Conservation (phyloP, 257 asterid genomes). For the Nicotiana obtusifolia region DNA sequence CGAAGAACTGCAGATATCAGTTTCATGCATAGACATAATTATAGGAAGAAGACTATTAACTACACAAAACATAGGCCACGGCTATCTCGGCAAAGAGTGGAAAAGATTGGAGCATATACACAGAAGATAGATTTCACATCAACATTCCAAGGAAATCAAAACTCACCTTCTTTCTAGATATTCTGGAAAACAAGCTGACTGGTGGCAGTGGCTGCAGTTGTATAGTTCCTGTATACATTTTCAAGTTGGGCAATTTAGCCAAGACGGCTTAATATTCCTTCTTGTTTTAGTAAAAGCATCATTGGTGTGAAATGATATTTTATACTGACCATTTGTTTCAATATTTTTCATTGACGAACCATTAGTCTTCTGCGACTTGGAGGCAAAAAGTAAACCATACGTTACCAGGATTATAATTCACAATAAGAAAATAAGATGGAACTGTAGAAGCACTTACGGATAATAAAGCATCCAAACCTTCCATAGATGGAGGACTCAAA, state of each 20-base stretch:
- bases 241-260: background rate
- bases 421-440: background rate
- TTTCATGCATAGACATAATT: background rate
- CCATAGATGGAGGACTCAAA: slow-evolving; percentile 63
- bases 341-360: slow-evolving; percentile 9
- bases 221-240: slow-evolving; percentile 39
- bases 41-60: background rate
- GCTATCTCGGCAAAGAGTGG: background rate
- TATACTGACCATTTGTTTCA: slow-evolving; percentile 17
- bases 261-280: background rate
- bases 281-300: background rate
- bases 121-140: background rate
- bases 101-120: background rate
- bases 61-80: background rate
- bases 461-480: slow-evolving; percentile 55
- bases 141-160: background rate
- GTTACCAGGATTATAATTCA: background rate
- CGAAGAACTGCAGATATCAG: background rate
- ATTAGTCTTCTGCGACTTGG: slow-evolving; percentile 3
- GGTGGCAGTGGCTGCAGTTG: slow-evolving; percentile 31
- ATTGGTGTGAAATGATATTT: background rate
- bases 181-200: slow-evolving; percentile 34
- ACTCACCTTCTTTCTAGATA: slow-evolving; percentile 58
- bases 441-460: slow-evolving; percentile 41
- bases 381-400: slow-evolving; percentile 13